Evolutionary conservation across 164 flowering plant genomes (phyloP).

Genomic region (Aristolochia fimbriata): DNA sequence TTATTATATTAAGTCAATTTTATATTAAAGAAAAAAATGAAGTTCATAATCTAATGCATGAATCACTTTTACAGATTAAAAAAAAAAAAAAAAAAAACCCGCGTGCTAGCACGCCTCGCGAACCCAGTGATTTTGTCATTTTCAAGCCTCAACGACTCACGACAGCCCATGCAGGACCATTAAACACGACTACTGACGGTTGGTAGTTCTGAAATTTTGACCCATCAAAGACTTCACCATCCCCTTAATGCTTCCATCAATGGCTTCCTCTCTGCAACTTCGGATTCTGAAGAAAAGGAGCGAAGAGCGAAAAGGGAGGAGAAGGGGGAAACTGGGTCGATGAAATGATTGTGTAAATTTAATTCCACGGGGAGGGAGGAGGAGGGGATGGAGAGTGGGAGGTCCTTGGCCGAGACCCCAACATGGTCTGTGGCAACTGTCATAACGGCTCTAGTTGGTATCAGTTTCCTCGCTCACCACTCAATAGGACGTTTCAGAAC

Average conservation of each 20-base stretch:
- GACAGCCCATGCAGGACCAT: slow-evolving; percentile 1
- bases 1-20: too few species aligned
- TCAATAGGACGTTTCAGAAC: slow-evolving; percentile 35
- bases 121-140: background rate
- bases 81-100: background rate
- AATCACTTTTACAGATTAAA: background rate
- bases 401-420: slow-evolving; percentile 60
- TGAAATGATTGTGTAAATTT: background rate
- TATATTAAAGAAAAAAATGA: background rate
- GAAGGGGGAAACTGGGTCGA: background rate
- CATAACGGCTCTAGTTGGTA: slow-evolving; percentile 41
- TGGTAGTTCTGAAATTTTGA: background rate
- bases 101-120: background rate
- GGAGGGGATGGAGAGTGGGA: slow-evolving; percentile 18
- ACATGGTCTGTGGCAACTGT: slow-evolving; percentile 88
- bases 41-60: background rate
- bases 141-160: background rate
- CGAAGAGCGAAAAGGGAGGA: background rate
- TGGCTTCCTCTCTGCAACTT: background rate
- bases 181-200: background rate
- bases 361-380: background rate
- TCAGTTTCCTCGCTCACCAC: slow-evolving; percentile 45
- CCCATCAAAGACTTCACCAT: background rate
- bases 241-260: background rate
- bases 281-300: background rate